Percentiles rank a stretch among this genome's conserved stretches.
Conservation (phyloP, 202 grass and related monocot species). For the Hordeum pubiflorum region DNA sequence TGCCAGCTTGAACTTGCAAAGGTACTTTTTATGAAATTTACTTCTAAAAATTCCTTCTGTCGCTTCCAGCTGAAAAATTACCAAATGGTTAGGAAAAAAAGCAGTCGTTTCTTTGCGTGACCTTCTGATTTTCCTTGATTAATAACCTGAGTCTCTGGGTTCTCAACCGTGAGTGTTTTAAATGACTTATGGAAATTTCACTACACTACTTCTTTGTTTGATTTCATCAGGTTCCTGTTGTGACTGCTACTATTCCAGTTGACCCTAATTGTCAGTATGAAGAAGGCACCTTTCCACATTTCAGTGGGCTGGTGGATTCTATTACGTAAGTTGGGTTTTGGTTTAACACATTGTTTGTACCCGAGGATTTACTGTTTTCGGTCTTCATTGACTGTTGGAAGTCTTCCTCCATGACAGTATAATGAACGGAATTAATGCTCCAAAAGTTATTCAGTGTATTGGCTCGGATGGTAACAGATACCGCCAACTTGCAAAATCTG, state of each 20-base stretch:
- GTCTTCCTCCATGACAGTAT: conserved; percentile 44
- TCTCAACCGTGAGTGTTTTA: background rate
- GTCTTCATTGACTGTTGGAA: conserved; percentile 20
- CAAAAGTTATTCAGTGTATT: conserved; percentile 81
- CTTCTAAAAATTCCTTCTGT: conserved; percentile 20
- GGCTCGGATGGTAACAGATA: conserved; percentile 87
- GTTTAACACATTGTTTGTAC: conserved; percentile 19
- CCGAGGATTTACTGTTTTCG: conserved; percentile 14
- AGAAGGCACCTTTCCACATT: conserved; percentile 93
- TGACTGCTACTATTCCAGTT: conserved; percentile 77
- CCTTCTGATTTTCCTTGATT: background rate
- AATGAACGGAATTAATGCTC: conserved; percentile 97
- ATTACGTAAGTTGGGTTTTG: conserved; percentile 53
- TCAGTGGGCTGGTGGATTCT: conserved; percentile 71
- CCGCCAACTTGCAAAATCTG: conserved; percentile 97
- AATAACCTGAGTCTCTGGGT: background rate
- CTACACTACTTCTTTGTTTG: background rate
- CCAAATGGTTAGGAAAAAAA: background rate
- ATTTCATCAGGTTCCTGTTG: conserved; percentile 70
- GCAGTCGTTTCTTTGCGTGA: background rate
- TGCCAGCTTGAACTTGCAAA: conserved; percentile 86
- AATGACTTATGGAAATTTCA: conserved; percentile 6
- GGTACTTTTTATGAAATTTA: conserved; percentile 30
- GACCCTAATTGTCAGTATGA: conserved; percentile 71
- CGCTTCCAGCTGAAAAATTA: conserved; percentile 7